Conservation (phyloP, 1,284 basidiomycete species). For the Cryptococcus sp. region DNA sequence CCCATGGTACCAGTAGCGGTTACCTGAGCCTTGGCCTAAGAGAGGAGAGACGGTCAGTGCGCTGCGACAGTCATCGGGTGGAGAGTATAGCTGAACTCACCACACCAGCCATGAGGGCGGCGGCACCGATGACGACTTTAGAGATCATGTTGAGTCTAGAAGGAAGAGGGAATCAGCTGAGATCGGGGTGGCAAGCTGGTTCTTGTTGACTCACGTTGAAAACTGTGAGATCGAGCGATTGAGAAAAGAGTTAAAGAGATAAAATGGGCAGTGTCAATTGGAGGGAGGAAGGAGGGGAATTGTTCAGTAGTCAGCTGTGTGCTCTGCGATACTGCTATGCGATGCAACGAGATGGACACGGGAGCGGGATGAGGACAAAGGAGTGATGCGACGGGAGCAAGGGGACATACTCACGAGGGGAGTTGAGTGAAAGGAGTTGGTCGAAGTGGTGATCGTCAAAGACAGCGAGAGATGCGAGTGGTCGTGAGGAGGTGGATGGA, state of each 20-base stretch:
- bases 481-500: too few species aligned
- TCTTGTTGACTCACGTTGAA: background rate
- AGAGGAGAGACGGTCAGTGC: background rate
- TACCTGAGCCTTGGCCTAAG: conserved; percentile 43
- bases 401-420: background rate
- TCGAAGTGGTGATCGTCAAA: background rate
- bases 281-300: background rate
- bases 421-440: background rate
- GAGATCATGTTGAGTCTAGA: conserved; percentile 23
- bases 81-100: conserved; percentile 16
- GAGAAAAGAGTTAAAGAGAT: background rate
- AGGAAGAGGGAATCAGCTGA: background rate
- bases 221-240: background rate
- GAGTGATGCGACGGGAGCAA: background rate
- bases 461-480: background rate
- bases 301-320: background rate
- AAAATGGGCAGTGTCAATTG: background rate
- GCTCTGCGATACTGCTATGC: background rate
- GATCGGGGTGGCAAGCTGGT: background rate
- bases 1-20: conserved; percentile 50
- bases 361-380: background rate
- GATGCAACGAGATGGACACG: background rate
- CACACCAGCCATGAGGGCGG: conserved; percentile 32
- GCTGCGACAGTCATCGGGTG: background rate
- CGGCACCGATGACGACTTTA: conserved; percentile 25